Base-by-base conservation (phyloP, 2,329 filamentous ascomycete species). In the Chlorencoelia australis region DNA sequence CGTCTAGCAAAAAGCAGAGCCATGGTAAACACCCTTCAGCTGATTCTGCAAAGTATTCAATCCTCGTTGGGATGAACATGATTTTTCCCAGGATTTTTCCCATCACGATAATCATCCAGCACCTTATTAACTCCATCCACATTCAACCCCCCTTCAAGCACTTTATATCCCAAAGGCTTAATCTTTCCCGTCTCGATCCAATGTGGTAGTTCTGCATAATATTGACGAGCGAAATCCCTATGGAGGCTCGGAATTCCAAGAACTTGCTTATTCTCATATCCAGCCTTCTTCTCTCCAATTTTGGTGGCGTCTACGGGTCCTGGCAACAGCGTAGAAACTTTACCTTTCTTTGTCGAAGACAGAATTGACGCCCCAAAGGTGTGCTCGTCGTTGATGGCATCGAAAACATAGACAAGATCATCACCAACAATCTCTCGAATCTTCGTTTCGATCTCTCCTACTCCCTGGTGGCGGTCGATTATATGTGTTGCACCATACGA, bases 401-500 rank as follows among this genome's bases (percentile, higher is more conserved):
- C 38, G 17, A 21, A 40, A 8, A 37, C 29, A 19, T 40, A 29
- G 4, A 30, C 8, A 3, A 37, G 16, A 4, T 40, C 38, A 13
- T 33, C 34, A 2, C 38, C 38, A 11, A 33, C 24, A 20, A 28
- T 32, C 7, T 32, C 17, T 19, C 18, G 21, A 5, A 40, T 16
- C 18, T 15, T 33, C 6, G 28, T 11, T 17, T 37, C 24, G n/a
- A 37, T 24, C 19, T 40, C 38, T 3, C 14, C 16, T 18, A 37
- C 13, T 9, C 10, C 24, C 14, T 17, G 33, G 25, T 40, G 28
- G 3, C 63, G 59, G 37, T 62, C 57, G 7, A 64, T 40, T 4
- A 65, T 50, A 43, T 64, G 54, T 1, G 61, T 65, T 0, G 63
- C 63, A 1, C 62, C 63, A 26, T 50, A 53, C 5, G 32, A 41